phyloP scores from a whole-genome alignment of 192 early-diverging fungal genomes.

The Coemansia sp. region DNA sequence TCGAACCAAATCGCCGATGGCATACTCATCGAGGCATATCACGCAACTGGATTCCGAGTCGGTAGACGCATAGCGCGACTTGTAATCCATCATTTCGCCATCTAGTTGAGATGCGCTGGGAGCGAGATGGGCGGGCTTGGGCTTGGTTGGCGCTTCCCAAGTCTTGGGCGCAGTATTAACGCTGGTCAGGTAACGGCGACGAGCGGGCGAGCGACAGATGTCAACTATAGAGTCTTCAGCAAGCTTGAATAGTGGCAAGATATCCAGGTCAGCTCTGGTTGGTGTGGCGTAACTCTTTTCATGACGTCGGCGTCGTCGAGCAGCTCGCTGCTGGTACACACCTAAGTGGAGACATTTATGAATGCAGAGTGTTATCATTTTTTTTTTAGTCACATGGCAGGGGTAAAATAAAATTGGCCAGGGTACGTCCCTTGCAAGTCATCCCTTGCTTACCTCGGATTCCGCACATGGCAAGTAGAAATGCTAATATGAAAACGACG shows the following conservation, averaged over 20 bases:
- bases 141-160: not conserved
- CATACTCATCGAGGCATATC: constrained; percentile 69
- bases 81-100: not conserved
- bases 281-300: constrained; percentile 6
- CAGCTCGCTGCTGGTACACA: constrained; percentile 19
- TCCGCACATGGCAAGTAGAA: constrained; percentile 4
- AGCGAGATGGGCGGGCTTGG: constrained; percentile 1
- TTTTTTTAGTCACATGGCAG: constrained; percentile 1
- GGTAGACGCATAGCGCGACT: not conserved
- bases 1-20: constrained; percentile 58
- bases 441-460: constrained; percentile 9
- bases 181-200: constrained; percentile 30
- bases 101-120: not conserved
- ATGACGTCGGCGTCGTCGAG: constrained; percentile 17
- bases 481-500: not conserved
- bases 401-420: not conserved
- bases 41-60: constrained; percentile 55
- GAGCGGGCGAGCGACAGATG: constrained; percentile 24
- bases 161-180: not conserved
- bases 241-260: constrained; percentile 34
- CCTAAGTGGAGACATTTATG: constrained; percentile 13
- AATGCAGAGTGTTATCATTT: not conserved
- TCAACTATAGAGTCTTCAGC: constrained; percentile 26
- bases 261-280: constrained; percentile 17
- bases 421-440: not conserved